A percentile compares a stretch with the other conserved stretches of the same genome.
phyloP scores from a whole-genome alignment of 2,329 filamentous ascomycete species.

The Aspergillus phoenicis region DNA sequence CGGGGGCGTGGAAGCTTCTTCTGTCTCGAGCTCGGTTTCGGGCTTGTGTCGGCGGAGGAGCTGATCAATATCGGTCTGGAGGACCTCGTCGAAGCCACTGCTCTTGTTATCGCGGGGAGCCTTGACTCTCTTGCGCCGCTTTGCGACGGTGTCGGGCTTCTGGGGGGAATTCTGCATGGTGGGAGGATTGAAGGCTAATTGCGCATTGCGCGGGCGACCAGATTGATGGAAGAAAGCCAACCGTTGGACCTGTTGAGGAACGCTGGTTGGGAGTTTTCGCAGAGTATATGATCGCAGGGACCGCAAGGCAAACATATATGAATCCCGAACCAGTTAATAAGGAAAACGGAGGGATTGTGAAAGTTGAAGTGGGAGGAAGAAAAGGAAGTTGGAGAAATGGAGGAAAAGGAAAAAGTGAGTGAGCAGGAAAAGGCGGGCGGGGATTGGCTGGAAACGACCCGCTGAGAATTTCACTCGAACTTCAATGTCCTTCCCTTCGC shows the following conservation, averaged over 20 bases:
- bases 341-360: neutral
- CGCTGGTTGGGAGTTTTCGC: constrained; percentile 7
- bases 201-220: constrained; percentile 23
- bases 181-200: constrained; percentile 17
- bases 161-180: constrained; percentile 33
- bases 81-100: constrained; percentile 67
- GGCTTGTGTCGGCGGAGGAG: constrained; percentile 38
- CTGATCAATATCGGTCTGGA: constrained; percentile 62
- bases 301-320: constrained; percentile 16
- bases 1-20: constrained; percentile 28
- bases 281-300: constrained; percentile 5
- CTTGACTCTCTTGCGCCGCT: constrained; percentile 51
- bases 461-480: constrained; percentile 32
- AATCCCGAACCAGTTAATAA: neutral
- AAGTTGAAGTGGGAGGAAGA: constrained; percentile 6
- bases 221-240: constrained; percentile 12
- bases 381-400: constrained; percentile 6
- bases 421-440: constrained; percentile 22
- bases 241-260: constrained; percentile 8
- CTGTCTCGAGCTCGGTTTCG: constrained; percentile 28
- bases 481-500: constrained; percentile 16
- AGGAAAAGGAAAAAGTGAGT: constrained; percentile 12
- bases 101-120: constrained; percentile 63
- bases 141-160: constrained; percentile 28
- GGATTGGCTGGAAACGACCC: constrained; percentile 25